These are phyloP conservation scores for Isoetes engelmannii DNA, from an alignment of 83 land plant species.

Conservation along the genomic window DNA sequence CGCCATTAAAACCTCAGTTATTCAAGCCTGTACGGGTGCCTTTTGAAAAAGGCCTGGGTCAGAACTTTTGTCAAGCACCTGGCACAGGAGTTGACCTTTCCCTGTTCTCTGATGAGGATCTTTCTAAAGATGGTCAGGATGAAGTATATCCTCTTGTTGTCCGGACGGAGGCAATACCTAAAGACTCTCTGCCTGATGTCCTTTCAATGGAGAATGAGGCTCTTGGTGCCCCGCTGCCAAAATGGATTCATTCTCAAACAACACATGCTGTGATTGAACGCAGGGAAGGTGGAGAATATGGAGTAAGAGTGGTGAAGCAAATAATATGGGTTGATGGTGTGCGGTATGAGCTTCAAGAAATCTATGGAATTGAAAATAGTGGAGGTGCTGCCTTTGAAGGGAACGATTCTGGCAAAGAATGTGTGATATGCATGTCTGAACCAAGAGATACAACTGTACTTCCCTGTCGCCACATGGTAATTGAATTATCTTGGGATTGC, in stretches of 20 bases:
- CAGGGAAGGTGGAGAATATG: conserved; percentile 56
- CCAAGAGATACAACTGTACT: conserved; percentile 84
- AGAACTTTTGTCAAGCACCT: conserved; percentile 68
- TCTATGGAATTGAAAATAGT: conserved; percentile 84
- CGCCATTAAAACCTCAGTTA: conserved; percentile 45
- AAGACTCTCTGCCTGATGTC: conserved; percentile 19
- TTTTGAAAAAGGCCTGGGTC: conserved; percentile 67
- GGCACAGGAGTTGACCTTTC: conserved; percentile 72
- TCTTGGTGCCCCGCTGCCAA: conserved; percentile 37
- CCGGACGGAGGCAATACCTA: conserved; percentile 45
- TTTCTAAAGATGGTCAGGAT: conserved; percentile 50
- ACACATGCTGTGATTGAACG: conserved; percentile 87
- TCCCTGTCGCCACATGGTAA: conserved; percentile 97
- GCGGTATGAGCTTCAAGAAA: conserved; percentile 88
- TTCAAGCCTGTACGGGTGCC: conserved; percentile 47
- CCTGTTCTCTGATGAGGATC: conserved; percentile 57
- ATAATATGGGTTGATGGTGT: conserved; percentile 68
- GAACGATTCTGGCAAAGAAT: conserved; percentile 82
- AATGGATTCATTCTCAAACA: conserved; percentile 62
- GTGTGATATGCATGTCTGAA: conserved; percentile 95
- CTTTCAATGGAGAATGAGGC: conserved; percentile 28
- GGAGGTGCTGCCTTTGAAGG: conserved; percentile 48
- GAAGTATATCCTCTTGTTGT: conserved; percentile 72
- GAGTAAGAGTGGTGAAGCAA: conserved; percentile 75
- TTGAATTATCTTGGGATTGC: neutral